These are phyloP conservation scores for Fraxinus floribunda DNA, from an alignment of 305 asterid species.

Conservation along the genomic window DNA sequence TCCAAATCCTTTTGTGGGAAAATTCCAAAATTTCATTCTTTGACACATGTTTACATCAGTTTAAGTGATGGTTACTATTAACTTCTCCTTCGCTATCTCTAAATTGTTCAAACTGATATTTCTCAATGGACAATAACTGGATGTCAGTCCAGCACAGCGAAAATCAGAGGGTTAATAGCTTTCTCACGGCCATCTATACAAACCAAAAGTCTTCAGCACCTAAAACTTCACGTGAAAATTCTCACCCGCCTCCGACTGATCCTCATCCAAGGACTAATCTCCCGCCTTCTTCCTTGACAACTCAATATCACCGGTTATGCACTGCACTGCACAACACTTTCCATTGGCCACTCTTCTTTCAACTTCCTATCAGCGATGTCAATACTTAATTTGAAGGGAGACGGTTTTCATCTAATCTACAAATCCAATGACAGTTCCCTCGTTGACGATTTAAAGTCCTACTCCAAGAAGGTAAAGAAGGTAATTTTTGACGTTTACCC, in stretches of 20 bases:
- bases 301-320: not conserved
- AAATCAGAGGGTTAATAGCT: not conserved
- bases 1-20: not conserved
- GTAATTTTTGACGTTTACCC: not conserved
- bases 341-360: not conserved
- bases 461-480: not conserved
- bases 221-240: not conserved
- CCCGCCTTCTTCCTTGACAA: not conserved
- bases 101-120: not conserved
- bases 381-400: not conserved
- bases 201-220: not conserved
- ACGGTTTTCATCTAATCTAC: not conserved
- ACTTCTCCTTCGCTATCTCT: not conserved
- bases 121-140: not conserved
- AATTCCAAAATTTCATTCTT: not conserved
- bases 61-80: not conserved
- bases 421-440: not conserved
- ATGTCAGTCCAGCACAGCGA: not conserved
- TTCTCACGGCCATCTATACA: not conserved
- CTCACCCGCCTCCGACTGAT: not conserved
- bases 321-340: not conserved
- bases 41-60: not conserved
- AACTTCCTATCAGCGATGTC: not conserved
- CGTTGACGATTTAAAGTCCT: not conserved
- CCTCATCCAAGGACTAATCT: not conserved